These are phyloP conservation scores for Sporothrix schenckii DNA, from an alignment of 2,329 filamentous ascomycete species.

Conservation along the genomic window DNA sequence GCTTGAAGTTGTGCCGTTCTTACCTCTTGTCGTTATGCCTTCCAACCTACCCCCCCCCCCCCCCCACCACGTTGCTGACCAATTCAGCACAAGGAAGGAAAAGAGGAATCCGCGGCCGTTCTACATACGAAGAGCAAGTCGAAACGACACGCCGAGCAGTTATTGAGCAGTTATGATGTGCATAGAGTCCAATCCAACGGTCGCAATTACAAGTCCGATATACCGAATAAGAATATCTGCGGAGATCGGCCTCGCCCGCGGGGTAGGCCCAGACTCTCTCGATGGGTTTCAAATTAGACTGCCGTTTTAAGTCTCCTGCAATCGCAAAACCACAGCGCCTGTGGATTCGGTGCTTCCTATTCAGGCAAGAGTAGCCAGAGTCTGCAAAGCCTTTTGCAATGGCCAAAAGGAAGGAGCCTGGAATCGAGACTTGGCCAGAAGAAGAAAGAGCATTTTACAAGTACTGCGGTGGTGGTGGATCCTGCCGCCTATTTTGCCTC, in stretches of 20 bases:
- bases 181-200: not conserved
- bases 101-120: not conserved
- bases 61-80: not conserved
- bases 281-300: too few relatives aligned
- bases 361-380: constrained; percentile 22
- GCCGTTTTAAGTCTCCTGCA: not conserved
- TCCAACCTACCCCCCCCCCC: not conserved
- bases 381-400: not conserved
- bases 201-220: not conserved
- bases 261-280: not conserved
- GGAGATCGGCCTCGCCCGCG: not conserved
- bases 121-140: not conserved
- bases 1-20: not conserved
- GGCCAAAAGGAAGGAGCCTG: not conserved
- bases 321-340: not conserved
- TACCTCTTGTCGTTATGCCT: not conserved
- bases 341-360: constrained; percentile 10
- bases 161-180: not conserved
- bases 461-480: not conserved
- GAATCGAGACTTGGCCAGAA: not conserved
- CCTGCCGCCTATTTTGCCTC: not conserved
- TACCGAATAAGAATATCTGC: not conserved
- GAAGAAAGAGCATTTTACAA: constrained; percentile 1
- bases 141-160: not conserved
- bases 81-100: not conserved